Conservation (phyloP, 2,329 filamentous ascomycete species). For the Fusarium staphyleae region DNA sequence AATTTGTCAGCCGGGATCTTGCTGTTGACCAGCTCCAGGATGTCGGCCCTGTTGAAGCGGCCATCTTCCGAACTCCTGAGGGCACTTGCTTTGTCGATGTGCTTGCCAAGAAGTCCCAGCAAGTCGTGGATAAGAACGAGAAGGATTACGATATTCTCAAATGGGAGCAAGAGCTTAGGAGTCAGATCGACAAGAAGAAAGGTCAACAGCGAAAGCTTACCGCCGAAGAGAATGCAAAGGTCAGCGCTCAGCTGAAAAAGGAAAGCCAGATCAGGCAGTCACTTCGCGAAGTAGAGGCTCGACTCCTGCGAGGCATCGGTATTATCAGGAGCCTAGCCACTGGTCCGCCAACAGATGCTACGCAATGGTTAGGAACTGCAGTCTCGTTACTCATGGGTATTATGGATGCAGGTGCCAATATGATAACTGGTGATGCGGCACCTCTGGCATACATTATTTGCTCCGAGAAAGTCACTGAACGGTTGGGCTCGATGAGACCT, state of each 20-base stretch:
- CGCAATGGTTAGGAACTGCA: constrained; percentile 85
- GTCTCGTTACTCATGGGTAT: constrained; percentile 75
- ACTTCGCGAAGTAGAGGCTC: constrained; percentile 73
- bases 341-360: constrained; percentile 88
- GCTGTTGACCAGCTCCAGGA: constrained; percentile 71
- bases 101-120: constrained; percentile 79
- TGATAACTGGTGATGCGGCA: constrained; percentile 81
- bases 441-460: constrained; percentile 81
- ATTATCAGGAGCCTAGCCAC: constrained; percentile 83
- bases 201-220: constrained; percentile 91
- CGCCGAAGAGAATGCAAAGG: constrained; percentile 85
- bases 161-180: constrained; percentile 92
- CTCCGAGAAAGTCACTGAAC: constrained; percentile 74
- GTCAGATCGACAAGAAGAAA: constrained; percentile 91
- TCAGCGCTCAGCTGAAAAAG: constrained; percentile 89
- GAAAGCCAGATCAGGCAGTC: constrained; percentile 79
- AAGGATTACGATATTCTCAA: constrained; percentile 97
- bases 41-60: constrained; percentile 86
- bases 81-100: constrained; percentile 91
- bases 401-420: constrained; percentile 80
- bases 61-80: constrained; percentile 90
- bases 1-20: constrained; percentile 77
- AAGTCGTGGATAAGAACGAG: constrained; percentile 79
- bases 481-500: constrained; percentile 77
- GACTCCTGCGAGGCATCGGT: constrained; percentile 81